Evolutionary conservation across 768 basidiomycete species (phyloP).

Genomic region (Tubosaeta brunneosetosa): DNA sequence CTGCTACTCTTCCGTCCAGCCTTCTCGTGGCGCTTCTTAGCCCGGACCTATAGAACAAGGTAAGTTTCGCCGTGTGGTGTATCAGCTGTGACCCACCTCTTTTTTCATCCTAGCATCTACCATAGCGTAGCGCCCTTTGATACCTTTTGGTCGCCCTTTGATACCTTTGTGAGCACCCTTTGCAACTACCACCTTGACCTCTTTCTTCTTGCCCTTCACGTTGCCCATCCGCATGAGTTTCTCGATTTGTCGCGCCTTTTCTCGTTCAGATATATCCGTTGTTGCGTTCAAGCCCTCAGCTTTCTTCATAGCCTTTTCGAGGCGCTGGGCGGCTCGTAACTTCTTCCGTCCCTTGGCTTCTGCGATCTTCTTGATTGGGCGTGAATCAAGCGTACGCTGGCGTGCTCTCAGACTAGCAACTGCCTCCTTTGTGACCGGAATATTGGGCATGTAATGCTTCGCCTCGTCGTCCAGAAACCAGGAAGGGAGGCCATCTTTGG

Average conservation of each 20-base stretch:
- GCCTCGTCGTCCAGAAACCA: conserved; percentile 99
- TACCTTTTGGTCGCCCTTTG: conserved; percentile 90
- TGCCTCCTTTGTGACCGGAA: conserved; percentile 97
- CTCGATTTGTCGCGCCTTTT: conserved; percentile 91
- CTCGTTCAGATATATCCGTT: conserved; percentile 86
- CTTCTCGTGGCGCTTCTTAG: conserved; percentile 76
- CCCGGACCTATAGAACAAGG: conserved; percentile 55
- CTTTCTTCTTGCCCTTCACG: conserved; percentile 67
- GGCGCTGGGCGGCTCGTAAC: conserved; percentile 72
- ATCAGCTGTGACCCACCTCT: conserved; percentile 47
- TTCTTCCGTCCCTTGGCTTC: conserved; percentile 99
- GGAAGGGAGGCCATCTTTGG: conserved; percentile 85
- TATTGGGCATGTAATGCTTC: conserved; percentile 88
- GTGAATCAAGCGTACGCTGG: conserved; percentile 89
- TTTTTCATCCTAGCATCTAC: conserved; percentile 92
- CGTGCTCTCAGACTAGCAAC: conserved; percentile 78
- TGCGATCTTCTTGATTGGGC: conserved; percentile 98
- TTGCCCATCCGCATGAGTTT: conserved; percentile 83
- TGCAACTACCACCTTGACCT: conserved; percentile 86
- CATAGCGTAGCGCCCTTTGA: conserved; percentile 94
- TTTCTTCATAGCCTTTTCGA: conserved; percentile 94
- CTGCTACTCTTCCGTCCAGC: conserved; percentile 51
- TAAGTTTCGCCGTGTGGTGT: neutral
- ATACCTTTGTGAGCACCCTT: conserved; percentile 85
- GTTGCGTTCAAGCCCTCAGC: conserved; percentile 90